Evolutionary conservation across 345 rosid genomes (phyloP), one percentile per base, ranked within the genome.

Genomic region (Kernera saxatilis): DNA sequence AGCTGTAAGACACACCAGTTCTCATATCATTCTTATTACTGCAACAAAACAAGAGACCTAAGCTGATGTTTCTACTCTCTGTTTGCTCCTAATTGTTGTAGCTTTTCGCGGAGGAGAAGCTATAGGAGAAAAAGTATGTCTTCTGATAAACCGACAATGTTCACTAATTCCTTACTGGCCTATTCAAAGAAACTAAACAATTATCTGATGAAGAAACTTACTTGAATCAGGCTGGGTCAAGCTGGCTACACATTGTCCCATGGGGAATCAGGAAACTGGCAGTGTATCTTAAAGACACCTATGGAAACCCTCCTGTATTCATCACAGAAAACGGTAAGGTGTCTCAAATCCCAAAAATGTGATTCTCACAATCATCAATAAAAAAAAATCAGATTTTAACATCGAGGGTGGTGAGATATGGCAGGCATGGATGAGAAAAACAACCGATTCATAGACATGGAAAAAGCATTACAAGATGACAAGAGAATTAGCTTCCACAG

Each of bases 391-490:
- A 49, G 37, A 46, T 63, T 40, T 8, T 26, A n/a, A 25, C 13
- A 23, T 67, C 0, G 11, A 26, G 35, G 19, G 48, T 25, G 14
- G 12, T 26, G 52, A 64, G 0, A 19, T 39, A 22, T 19, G 73
- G 64, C 85, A 91, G 96, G 98, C 1, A 82, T 93, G 86, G 98
- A 93, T 79, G 98, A 91, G 69, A 72, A 75, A 25, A 91, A 93
- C 44, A 82, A 26, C 11, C 93, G 81, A 14, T 85, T 89, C 55
- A 74, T 80, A 39, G 23, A 32, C 40, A 59, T 55, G 48, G 69
- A 85, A 68, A 87, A 84, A 81, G 89, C 92, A 57, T 78, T 93
- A 58, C 72, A 86, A 64, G 98, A 93, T 53, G 82, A 82, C 63
- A 89, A 86, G 70, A 86, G 97, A 77, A 93, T 90, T 51, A 82